Evolutionary conservation across 148 eudicot genomes (phyloP), one percentile per base, ranked within the genome.

Genomic region (Beta vulgaris): DNA sequence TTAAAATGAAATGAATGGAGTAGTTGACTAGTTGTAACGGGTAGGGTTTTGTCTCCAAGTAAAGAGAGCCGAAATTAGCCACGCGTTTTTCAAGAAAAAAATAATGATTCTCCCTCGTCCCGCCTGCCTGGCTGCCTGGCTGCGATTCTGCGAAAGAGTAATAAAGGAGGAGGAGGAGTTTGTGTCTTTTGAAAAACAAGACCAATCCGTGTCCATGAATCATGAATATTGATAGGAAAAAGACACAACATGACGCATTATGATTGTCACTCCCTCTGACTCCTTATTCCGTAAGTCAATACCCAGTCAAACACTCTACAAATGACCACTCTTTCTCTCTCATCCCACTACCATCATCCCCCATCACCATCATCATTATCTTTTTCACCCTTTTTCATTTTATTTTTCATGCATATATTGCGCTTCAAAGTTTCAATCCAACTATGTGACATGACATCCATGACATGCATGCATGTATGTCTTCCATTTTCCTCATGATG

Each of bases 221-320:
- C 15, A 49, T 16, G 4, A 18, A 2, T 16, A 49, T 49, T 49
- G 48, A 43, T 43, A 43, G 35, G 71, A 39, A 19, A 31, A 69
- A n/a, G 40, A 32, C 58, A 69, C 0, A 44, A 14, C 37, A 25
- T 68, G 72, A 68, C 72, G 58, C 72, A 46, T 31, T 7, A 9
- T 48, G 57, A 29, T 48, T 37, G 34, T 34, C 25, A 46, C 55
- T 69, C 3, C 39, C 16, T 46, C 54, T 62, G 67, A 62, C 67
- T 35, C 42, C 6, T 32, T 35, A 32, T 32, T 35, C 13, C 25
- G 5, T 34, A 18, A 35, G 67, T 62, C 67, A 62, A 62, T 34
- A 34, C 28, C 54, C 35, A 46, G 58, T 69, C 57, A 48, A 54
- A 51, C 63, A 55, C 44, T 51, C 74, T 28, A 19, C 59, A 18